Conservation (phyloP, 2,329 filamentous ascomycete species). For the Apiospora rasikravindrae region DNA sequence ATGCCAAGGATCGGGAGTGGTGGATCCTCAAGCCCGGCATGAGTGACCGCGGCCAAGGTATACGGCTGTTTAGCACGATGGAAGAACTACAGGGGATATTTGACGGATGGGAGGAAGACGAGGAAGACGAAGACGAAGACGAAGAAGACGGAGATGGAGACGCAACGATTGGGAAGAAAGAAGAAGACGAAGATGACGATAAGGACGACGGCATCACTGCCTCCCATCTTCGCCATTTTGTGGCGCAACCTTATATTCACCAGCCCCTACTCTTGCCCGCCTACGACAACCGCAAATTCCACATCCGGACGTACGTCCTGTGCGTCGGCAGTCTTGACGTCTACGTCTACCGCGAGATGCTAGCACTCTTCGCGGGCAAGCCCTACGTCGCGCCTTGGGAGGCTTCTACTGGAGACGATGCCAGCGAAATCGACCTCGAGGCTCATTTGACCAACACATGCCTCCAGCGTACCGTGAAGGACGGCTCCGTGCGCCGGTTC, state of each 20-base stretch:
- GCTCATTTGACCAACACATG: conserved; percentile 95
- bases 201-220: conserved; percentile 70
- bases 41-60: conserved; percentile 95
- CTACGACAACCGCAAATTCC: conserved; percentile 80
- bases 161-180: conserved; percentile 25
- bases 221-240: conserved; percentile 92
- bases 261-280: conserved; percentile 76
- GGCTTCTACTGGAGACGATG: conserved; percentile 41
- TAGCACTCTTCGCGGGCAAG: conserved; percentile 85
- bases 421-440: conserved; percentile 59
- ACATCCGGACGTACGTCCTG: conserved; percentile 90
- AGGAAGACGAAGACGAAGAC: conserved; percentile 69
- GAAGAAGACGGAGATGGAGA: conserved; percentile 49
- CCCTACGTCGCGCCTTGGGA: conserved; percentile 71
- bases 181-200: conserved; percentile 38
- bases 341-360: conserved; percentile 88
- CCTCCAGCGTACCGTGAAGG: conserved; percentile 69
- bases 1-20: conserved; percentile 69
- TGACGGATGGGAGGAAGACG: conserved; percentile 82
- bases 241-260: conserved; percentile 93
- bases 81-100: conserved; percentile 86
- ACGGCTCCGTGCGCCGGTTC: conserved; percentile 75
- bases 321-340: conserved; percentile 79
- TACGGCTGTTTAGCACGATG: conserved; percentile 85
- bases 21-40: conserved; percentile 99